phyloP scores from a whole-genome alignment of 768 basidiomycete genomes.

The Amylocystis lapponica region DNA sequence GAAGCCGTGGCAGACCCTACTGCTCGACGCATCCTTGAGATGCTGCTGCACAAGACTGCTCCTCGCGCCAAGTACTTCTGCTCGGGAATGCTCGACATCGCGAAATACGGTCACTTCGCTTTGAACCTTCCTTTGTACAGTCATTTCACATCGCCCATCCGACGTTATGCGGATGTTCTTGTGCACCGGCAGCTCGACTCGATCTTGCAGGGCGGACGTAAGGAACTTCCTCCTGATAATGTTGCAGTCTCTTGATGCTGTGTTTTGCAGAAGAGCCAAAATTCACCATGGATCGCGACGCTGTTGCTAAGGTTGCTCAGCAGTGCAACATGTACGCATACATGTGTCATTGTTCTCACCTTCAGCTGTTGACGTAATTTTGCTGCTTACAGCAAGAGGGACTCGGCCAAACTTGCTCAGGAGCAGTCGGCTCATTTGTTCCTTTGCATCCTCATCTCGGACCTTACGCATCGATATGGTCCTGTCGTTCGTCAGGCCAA shows the following conservation, averaged over 20 bases:
- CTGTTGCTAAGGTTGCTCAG: constrained; percentile 95
- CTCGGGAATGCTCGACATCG: constrained; percentile 97
- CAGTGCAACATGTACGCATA: constrained; percentile 88
- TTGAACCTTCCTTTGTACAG: constrained; percentile 89
- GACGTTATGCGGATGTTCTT: constrained; percentile 89
- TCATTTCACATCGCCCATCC: constrained; percentile 89
- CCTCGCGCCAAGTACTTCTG: constrained; percentile 98
- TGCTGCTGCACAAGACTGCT: constrained; percentile 88
- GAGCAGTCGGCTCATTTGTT: constrained; percentile 96
- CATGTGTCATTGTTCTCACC: neutral
- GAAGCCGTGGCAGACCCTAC: constrained; percentile 66
- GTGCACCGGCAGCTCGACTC: constrained; percentile 97
- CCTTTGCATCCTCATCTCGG: constrained; percentile 90
- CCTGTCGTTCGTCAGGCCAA: constrained; percentile 94
- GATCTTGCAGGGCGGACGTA: constrained; percentile 66
- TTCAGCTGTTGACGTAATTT: constrained; percentile 2
- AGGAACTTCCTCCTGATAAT: constrained; percentile 15
- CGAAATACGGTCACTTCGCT: constrained; percentile 93
- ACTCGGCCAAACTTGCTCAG: constrained; percentile 87
- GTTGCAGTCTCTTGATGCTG: constrained; percentile 6
- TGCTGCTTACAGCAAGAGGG: constrained; percentile 60
- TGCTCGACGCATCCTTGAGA: constrained; percentile 71
- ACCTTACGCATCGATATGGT: constrained; percentile 91
- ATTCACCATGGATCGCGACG: constrained; percentile 96
- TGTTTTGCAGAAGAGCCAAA: constrained; percentile 58